Conservation (phyloP, 2,329 filamentous ascomycete species). For the Xylariales sp. region DNA sequence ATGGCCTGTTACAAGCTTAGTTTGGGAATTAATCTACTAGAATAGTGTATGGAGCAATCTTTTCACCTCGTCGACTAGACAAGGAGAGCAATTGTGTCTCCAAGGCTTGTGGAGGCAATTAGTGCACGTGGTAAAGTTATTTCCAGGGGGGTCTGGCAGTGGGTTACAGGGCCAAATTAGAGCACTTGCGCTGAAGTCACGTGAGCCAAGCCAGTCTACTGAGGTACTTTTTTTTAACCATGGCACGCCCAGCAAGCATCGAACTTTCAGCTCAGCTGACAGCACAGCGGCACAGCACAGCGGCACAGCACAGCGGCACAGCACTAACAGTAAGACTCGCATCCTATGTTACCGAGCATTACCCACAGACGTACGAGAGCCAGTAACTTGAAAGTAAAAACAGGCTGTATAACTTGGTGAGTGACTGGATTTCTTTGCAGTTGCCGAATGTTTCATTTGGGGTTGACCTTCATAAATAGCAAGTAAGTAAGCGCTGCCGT, state of each 20-base stretch:
- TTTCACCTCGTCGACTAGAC: too few species aligned
- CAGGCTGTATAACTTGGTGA: conserved; percentile 36
- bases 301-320: background rate
- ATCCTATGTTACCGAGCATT: too few species aligned
- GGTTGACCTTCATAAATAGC: conserved; percentile 16
- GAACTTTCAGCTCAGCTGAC: background rate
- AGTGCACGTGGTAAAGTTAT: background rate
- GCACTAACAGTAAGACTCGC: background rate
- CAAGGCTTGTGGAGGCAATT: background rate
- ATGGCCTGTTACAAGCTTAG: too few species aligned
- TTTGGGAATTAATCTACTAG: too few species aligned
- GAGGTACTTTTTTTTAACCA: background rate
- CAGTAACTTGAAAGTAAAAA: conserved; percentile 34
- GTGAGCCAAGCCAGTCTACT: background rate
- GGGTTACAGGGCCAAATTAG: background rate
- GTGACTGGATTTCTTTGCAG: conserved; percentile 9
- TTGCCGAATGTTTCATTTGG: conserved; percentile 4
- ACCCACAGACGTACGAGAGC: conserved; percentile 25
- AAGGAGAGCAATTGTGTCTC: too few species aligned
- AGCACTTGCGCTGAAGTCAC: background rate
- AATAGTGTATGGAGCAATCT: too few species aligned
- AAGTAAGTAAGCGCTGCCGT: conserved; percentile 2
- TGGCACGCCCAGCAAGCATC: background rate
- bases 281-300: conserved; percentile 1
- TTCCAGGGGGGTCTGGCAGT: background rate